Conservation (phyloP, 768 basidiomycete genomes). For the Thelephora aurantiotincta region DNA sequence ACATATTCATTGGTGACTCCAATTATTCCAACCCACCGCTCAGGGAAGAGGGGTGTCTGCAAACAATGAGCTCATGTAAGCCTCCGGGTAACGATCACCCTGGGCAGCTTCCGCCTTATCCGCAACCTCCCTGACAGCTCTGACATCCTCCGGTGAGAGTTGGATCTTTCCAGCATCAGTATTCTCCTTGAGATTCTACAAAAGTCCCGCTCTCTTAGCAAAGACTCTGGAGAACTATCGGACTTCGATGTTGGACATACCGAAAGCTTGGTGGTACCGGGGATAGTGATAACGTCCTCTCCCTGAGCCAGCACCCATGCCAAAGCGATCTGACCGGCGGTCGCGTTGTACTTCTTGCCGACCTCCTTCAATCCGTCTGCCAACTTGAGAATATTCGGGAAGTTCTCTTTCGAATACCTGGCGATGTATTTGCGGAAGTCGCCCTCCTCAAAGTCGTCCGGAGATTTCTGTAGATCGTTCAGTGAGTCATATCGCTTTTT, state of each 20-base stretch:
- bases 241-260: constrained; percentile 4
- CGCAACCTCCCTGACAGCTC: constrained; percentile 15
- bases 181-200: constrained; percentile 23
- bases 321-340: constrained; percentile 21
- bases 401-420: constrained; percentile 17
- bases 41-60: constrained; percentile 20
- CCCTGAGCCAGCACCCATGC: constrained; percentile 17
- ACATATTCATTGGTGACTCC: too few species aligned
- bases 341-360: constrained; percentile 12
- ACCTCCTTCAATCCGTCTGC: constrained; percentile 9
- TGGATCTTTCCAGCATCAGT: constrained; percentile 13
- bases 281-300: constrained; percentile 16
- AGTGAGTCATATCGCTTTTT: not conserved
- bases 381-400: constrained; percentile 20
- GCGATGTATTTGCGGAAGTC: constrained; percentile 19
- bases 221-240: not conserved
- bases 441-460: constrained; percentile 23
- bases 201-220: not conserved
- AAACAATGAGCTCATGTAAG: constrained; percentile 15
- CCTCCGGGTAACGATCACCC: constrained; percentile 22
- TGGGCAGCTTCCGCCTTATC: constrained; percentile 14
- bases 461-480: constrained; percentile 22
- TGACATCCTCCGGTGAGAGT: constrained; percentile 16
- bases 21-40: too few species aligned
- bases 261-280: constrained; percentile 11